A percentile compares a stretch with the other conserved stretches of the same genome.
phyloP scores from a whole-genome alignment of 1,284 basidiomycete genomes.

The Cryptococcus amylolentus region DNA sequence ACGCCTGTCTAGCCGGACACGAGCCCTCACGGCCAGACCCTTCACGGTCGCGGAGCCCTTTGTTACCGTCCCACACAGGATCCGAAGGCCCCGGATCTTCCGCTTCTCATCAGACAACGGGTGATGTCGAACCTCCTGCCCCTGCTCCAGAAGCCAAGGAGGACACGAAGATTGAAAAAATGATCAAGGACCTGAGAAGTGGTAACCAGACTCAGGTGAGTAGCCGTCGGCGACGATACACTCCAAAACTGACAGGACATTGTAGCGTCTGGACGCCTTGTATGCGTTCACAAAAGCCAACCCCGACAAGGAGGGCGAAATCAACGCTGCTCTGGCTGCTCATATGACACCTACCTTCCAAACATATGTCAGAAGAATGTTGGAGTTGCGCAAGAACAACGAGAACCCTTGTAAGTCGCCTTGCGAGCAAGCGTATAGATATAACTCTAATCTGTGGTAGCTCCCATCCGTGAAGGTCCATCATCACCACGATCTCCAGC shows the following conservation, averaged over 20 bases:
- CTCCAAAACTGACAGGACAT: constrained; percentile 33
- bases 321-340: constrained; percentile 58
- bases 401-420: constrained; percentile 32
- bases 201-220: constrained; percentile 27
- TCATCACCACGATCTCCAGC: constrained; percentile 16
- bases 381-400: constrained; percentile 32
- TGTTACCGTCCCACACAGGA: constrained; percentile 59
- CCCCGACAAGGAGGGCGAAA: constrained; percentile 78
- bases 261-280: constrained; percentile 90
- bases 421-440: background rate
- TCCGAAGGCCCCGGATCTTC: constrained; percentile 23
- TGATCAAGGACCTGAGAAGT: constrained; percentile 20
- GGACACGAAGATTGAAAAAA: constrained; percentile 22
- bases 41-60: constrained; percentile 53
- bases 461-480: constrained; percentile 17
- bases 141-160: constrained; percentile 5
- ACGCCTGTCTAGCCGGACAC: constrained; percentile 63
- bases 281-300: constrained; percentile 91
- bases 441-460: constrained; percentile 7
- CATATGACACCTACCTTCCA: constrained; percentile 36
- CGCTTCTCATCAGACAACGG: constrained; percentile 4
- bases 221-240: background rate
- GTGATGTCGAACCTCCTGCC: background rate
- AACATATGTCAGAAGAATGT: constrained; percentile 37
- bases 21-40: constrained; percentile 67